phyloP scores from a whole-genome alignment of 2,329 filamentous ascomycete genomes.

The Pleochaeta shiraiana region DNA sequence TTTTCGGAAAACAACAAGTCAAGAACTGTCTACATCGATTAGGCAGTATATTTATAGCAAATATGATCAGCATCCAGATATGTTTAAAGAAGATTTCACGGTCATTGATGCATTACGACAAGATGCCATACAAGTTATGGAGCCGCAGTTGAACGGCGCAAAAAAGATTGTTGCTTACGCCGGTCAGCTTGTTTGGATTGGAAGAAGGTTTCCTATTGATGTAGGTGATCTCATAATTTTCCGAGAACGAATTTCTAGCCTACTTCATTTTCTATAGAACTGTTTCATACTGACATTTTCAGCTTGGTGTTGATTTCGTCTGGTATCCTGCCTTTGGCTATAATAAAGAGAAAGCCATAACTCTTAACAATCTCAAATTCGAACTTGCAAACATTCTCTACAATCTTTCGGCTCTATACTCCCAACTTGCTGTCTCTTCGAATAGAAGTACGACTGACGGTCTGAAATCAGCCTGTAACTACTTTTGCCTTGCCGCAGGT shows the following conservation, averaged over 20 bases:
- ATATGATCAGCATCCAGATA: conserved; percentile 97
- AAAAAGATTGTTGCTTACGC: conserved; percentile 81
- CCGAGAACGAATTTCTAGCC: not conserved
- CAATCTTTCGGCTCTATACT: conserved; percentile 86
- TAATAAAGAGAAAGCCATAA: conserved; percentile 51
- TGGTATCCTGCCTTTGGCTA: conserved; percentile 94
- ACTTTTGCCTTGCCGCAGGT: conserved; percentile 74
- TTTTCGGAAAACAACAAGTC: conserved; percentile 64
- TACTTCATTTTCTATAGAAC: not conserved
- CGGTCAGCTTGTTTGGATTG: conserved; percentile 80
- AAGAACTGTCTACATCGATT: conserved; percentile 63
- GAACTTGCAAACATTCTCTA: conserved; percentile 85
- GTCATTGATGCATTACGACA: conserved; percentile 63
- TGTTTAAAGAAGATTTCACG: conserved; percentile 79
- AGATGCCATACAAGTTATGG: conserved; percentile 73
- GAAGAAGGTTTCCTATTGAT: conserved; percentile 91
- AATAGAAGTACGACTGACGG: conserved; percentile 63
- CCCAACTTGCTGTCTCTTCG: conserved; percentile 65
- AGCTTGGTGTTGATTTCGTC: conserved; percentile 87
- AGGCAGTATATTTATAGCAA: conserved; percentile 92
- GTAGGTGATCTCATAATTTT: conserved; percentile 25
- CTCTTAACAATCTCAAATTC: conserved; percentile 46
- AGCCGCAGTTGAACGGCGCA: conserved; percentile 71
- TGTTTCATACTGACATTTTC: conserved; percentile 7
- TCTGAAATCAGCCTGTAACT: conserved; percentile 70